Conservation (phyloP, 106 monocot genomes). For the Chionographis japonica region DNA sequence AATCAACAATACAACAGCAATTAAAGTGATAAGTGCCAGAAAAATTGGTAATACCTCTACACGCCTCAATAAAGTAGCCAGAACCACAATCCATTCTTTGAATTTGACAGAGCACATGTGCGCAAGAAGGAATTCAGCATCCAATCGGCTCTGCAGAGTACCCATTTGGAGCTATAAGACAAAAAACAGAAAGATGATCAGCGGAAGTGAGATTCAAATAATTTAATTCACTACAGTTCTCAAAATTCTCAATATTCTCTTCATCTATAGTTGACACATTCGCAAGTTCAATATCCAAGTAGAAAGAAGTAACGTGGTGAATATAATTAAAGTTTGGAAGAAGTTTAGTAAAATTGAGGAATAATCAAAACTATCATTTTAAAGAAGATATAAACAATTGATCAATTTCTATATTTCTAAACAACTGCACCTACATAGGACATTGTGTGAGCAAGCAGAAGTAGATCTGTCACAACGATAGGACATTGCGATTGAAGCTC, state of each 20-base stretch:
- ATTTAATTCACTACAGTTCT: not conserved
- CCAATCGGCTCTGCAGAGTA: conserved; percentile 90
- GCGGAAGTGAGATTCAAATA: not conserved
- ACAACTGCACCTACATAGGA: too few relatives aligned
- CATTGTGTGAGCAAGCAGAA: too few relatives aligned
- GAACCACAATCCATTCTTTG: conserved; percentile 98
- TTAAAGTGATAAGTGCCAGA: not conserved
- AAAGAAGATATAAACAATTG: too few relatives aligned
- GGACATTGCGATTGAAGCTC: too few relatives aligned
- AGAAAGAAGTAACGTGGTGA: too few relatives aligned
- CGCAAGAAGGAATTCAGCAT: conserved; percentile 96
- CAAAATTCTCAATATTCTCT: too few relatives aligned
- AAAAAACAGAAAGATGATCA: not conserved
- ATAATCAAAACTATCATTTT: too few relatives aligned
- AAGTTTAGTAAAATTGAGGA: too few relatives aligned
- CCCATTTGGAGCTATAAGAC: conserved; percentile 81
- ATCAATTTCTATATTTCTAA: too few relatives aligned
- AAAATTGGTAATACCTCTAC: conserved; percentile 47
- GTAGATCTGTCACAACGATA: too few relatives aligned
- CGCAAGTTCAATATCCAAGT: not conserved
- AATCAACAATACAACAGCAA: too few relatives aligned
- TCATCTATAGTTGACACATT: not conserved
- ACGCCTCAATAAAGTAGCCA: conserved; percentile 91
- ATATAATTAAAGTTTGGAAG: too few relatives aligned
- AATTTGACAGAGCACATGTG: conserved; percentile 99